Evolutionary conservation across 73 alveolate genomes (phyloP).

Genomic region (Tetrahymena elliotti): DNA sequence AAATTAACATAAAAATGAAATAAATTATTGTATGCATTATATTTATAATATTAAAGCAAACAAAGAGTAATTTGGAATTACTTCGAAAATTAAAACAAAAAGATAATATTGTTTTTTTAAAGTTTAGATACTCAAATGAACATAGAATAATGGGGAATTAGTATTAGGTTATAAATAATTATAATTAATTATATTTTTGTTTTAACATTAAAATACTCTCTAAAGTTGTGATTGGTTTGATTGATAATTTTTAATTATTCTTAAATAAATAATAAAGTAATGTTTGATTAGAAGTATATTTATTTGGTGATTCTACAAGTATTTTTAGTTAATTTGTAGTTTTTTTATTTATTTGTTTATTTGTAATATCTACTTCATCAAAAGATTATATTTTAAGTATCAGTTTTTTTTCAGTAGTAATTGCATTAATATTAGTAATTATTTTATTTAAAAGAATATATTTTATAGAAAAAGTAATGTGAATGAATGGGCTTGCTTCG

Average conservation of each 20-base stretch:
- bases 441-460: too few species aligned
- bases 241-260: background rate
- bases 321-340: too few species aligned
- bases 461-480: background rate
- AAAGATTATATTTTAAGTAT: background rate
- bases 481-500: too few species aligned
- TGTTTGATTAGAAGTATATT: background rate
- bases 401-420: background rate
- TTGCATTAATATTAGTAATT: background rate
- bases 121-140: background rate
- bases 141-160: background rate
- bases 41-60: too few species aligned
- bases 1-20: too few species aligned
- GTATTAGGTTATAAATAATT: background rate
- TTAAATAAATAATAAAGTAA: background rate
- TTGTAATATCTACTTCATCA: background rate
- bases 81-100: too few species aligned
- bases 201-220: background rate
- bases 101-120: background rate
- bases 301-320: too few species aligned
- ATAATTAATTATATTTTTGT: too few species aligned
- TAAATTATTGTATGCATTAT: too few species aligned
- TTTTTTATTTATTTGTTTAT: too few species aligned
- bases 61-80: background rate
- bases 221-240: too few species aligned